Conservation (phyloP, 2,329 filamentous ascomycete species). For the Rhinocladiella similis region DNA sequence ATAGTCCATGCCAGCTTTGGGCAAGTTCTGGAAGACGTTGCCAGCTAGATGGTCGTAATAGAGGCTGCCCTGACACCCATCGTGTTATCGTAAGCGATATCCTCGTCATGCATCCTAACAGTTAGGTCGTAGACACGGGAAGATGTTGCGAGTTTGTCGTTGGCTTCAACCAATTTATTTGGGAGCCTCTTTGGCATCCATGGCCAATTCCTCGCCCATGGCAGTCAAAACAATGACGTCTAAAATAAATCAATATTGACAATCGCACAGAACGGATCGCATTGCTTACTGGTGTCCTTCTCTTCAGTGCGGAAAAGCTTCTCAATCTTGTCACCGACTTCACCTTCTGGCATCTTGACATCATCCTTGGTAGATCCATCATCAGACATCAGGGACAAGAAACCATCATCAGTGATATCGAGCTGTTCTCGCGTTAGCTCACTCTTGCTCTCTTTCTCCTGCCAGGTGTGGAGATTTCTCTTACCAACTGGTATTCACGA, state of each 20-base stretch:
- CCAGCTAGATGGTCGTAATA: constrained; percentile 18
- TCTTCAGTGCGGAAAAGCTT: constrained; percentile 78
- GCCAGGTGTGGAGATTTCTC: constrained; percentile 39
- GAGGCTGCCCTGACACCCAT: constrained; percentile 15
- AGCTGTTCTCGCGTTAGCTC: constrained; percentile 56
- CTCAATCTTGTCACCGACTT: constrained; percentile 82
- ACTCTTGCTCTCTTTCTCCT: not conserved
- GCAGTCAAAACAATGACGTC: constrained; percentile 90
- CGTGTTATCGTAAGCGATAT: constrained; percentile 16
- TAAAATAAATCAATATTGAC: constrained; percentile 39
- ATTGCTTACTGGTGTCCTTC: constrained; percentile 84
- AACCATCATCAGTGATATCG: constrained; percentile 90
- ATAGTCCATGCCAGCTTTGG: constrained; percentile 19
- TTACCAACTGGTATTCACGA: constrained; percentile 90
- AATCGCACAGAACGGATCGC: not conserved
- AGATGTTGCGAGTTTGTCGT: constrained; percentile 10
- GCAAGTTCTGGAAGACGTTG: constrained; percentile 9
- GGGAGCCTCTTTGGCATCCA: constrained; percentile 93
- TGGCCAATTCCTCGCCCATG: constrained; percentile 91
- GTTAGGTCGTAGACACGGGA: constrained; percentile 14
- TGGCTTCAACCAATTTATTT: constrained; percentile 23
- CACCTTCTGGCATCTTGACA: constrained; percentile 87
- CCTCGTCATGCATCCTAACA: constrained; percentile 11
- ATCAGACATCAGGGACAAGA: constrained; percentile 90
- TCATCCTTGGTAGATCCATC: constrained; percentile 89